These are phyloP conservation scores for Erodium texanum DNA, from an alignment of 441 rosid genomes.

Conservation along the genomic window DNA sequence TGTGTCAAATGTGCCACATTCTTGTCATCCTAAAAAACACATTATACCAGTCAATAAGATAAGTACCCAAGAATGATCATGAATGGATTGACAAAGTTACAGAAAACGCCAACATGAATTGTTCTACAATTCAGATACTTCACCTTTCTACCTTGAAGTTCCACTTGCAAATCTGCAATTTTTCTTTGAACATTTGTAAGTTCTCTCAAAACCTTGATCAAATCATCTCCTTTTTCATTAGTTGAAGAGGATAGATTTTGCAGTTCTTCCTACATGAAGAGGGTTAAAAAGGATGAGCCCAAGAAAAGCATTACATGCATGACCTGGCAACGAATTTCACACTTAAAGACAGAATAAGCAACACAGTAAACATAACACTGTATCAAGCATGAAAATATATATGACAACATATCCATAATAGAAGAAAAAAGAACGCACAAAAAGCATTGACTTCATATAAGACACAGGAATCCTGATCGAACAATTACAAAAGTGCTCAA, in stretches of 20 bases:
- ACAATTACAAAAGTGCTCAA: background rate
- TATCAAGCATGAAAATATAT: background rate
- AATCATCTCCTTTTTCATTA: constrained; percentile 72
- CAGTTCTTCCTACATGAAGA: constrained; percentile 54
- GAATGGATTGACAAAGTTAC: background rate
- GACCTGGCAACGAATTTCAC: background rate
- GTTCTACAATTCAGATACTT: background rate
- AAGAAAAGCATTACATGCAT: background rate
- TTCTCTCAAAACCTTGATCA: constrained; percentile 70
- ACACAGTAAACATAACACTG: background rate
- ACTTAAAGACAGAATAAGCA: background rate
- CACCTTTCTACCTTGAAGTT: constrained; percentile 98
- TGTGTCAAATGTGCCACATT: constrained; percentile 93
- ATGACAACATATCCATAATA: background rate
- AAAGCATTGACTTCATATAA: background rate
- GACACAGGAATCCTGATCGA: background rate
- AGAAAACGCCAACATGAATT: background rate
- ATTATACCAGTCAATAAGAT: constrained; percentile 5
- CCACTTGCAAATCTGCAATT: constrained; percentile 88
- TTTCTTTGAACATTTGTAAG: constrained; percentile 73
- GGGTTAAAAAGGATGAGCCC: background rate
- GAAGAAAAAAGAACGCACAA: background rate
- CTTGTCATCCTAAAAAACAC: constrained; percentile 60
- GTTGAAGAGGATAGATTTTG: constrained; percentile 44
- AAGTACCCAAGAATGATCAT: background rate